A percentile compares a stretch with the other conserved stretches of the same genome.
These are phyloP conservation scores for Irpex rosettiformis DNA, from an alignment of 1,284 basidiomycete genomes.

Conservation along the genomic window DNA sequence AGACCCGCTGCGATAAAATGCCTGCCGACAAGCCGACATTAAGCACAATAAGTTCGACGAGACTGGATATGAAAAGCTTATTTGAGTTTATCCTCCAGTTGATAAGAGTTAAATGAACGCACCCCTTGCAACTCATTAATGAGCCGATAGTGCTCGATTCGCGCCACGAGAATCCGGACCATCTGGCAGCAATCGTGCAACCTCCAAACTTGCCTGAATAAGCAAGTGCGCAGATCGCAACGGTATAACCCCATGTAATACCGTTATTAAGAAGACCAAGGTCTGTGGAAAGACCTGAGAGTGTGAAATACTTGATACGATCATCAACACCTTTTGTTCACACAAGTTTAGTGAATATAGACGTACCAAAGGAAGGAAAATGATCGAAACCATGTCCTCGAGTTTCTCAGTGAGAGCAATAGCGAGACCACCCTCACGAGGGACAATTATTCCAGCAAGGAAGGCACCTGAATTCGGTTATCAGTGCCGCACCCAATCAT, in stretches of 20 bases:
- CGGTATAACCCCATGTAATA: conserved; percentile 61
- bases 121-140: conserved; percentile 76
- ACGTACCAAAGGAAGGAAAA: conserved; percentile 62
- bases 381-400: conserved; percentile 54
- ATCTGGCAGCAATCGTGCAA: conserved; percentile 49
- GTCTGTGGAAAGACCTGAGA: conserved; percentile 67
- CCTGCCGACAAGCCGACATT: conserved; percentile 69
- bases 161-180: conserved; percentile 51
- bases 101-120: conserved; percentile 18
- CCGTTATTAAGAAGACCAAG: conserved; percentile 55
- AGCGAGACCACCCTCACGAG: conserved; percentile 62
- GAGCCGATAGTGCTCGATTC: conserved; percentile 67
- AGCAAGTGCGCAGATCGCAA: conserved; percentile 47
- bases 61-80: conserved; percentile 22
- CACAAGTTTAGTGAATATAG: background rate
- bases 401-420: conserved; percentile 64
- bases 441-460: conserved; percentile 62
- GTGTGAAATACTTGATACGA: conserved; percentile 48
- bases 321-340: background rate
- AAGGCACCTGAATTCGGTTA: conserved; percentile 42
- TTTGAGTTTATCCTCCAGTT: background rate
- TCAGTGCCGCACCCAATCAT: background rate
- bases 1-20: conserved; percentile 65
- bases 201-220: conserved; percentile 60
- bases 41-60: conserved; percentile 63